These are phyloP conservation scores for Wakefieldia striispora DNA, from an alignment of 768 basidiomycete genomes.

Conservation along the genomic window DNA sequence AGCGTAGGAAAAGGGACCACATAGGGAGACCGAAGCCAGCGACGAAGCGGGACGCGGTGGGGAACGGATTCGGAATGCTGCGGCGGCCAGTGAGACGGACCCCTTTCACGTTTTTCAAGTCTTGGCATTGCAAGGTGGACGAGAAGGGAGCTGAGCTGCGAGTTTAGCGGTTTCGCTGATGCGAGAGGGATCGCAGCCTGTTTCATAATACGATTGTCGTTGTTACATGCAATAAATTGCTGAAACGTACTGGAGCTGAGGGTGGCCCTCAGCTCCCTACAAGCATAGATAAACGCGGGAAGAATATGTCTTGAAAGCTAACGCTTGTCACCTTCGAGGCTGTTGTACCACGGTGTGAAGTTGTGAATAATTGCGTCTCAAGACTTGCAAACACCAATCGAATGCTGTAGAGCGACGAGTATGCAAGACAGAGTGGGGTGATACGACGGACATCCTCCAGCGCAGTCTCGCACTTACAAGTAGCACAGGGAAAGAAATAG, in stretches of 20 bases:
- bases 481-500: no score
- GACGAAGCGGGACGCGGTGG: conserved; percentile 33
- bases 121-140: conserved; percentile 51
- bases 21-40: conserved; percentile 33
- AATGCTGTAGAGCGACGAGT: conserved; percentile 33
- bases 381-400: conserved; percentile 34
- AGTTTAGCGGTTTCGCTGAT: conserved; percentile 29
- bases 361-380: conserved; percentile 31
- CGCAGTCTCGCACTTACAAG: no score
- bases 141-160: conserved; percentile 38
- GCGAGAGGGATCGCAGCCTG: conserved; percentile 22
- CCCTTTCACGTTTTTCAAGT: conserved; percentile 45
- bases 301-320: conserved; percentile 39
- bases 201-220: background rate
- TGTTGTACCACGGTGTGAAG: conserved; percentile 42
- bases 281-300: conserved; percentile 39
- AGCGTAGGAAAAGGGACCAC: conserved; percentile 38
- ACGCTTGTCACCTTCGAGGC: conserved; percentile 35
- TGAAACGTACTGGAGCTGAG: conserved; percentile 38
- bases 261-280: conserved; percentile 38
- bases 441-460: no score
- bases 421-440: conserved; percentile 32
- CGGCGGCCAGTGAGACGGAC: conserved; percentile 37
- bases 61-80: conserved; percentile 46
- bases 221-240: no score